phyloP scores from a whole-genome alignment of 305 asterid species.

The Solanum hybrid region DNA sequence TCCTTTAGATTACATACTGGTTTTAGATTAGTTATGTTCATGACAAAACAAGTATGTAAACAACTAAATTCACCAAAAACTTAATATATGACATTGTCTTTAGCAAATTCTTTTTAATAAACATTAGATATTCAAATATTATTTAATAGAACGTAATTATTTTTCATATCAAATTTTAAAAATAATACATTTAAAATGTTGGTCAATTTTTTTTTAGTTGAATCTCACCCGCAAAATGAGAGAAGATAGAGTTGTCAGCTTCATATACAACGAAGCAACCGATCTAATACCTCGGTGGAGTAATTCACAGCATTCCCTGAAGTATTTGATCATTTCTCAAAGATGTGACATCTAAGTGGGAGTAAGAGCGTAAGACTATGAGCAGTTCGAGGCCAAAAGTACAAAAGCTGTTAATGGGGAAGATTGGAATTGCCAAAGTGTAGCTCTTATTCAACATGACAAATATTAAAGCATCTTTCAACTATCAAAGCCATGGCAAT shows the following conservation, averaged over 20 bases:
- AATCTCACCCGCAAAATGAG: not conserved
- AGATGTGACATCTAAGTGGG: not conserved
- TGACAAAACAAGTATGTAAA: not conserved
- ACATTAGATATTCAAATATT: not conserved
- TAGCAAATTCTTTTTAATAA: not conserved
- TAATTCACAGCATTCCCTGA: not conserved
- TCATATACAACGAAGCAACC: not conserved
- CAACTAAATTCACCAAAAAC: not conserved
- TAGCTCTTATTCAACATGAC: conserved; percentile 3
- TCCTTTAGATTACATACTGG: not conserved
- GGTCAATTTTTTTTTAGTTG: not conserved
- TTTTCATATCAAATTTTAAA: not conserved
- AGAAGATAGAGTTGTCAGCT: not conserved
- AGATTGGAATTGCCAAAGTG: not conserved
- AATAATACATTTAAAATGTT: not conserved
- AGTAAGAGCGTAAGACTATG: not conserved
- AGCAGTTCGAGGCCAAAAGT: not conserved
- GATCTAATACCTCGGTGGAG: not conserved
- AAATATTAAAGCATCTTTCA: not conserved
- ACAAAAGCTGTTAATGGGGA: not conserved
- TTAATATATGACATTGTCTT: not conserved
- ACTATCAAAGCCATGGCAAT: conserved; percentile 3
- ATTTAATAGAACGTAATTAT: not conserved
- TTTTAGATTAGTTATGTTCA: not conserved
- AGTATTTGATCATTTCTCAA: not conserved